Evolutionary conservation across 176 grass and related monocot species (phyloP).

Genomic region (Pharus latifolius): DNA sequence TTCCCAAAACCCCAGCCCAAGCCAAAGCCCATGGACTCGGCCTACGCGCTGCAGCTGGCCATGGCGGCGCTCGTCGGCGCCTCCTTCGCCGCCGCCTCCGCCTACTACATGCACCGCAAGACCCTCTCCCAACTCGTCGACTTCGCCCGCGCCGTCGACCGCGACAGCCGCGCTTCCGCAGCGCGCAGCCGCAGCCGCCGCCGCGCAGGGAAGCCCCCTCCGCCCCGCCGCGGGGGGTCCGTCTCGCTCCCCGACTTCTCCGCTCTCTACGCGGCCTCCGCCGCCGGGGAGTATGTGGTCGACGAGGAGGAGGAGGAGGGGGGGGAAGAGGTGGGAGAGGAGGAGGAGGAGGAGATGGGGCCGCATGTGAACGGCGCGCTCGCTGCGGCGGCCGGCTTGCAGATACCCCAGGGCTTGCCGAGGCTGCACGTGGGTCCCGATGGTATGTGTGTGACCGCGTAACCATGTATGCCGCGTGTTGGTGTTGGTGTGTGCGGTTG

Average conservation of each 20-base stretch:
- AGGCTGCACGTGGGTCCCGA: conserved; percentile 59
- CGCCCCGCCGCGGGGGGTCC: conserved; percentile 4
- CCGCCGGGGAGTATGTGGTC: not conserved
- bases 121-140: conserved; percentile 57
- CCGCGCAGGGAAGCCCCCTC: conserved; percentile 11
- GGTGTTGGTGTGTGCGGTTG: conserved; percentile 1
- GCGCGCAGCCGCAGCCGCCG: not conserved
- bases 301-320: conserved; percentile 29
- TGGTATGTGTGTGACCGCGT: conserved; percentile 49
- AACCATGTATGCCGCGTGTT: not conserved
- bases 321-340: conserved; percentile 27
- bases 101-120: conserved; percentile 86
- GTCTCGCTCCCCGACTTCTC: conserved; percentile 58
- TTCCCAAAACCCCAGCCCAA: conserved; percentile 27
- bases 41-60: conserved; percentile 74
- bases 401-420: conserved; percentile 48
- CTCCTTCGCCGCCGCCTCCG: conserved; percentile 48
- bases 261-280: not conserved
- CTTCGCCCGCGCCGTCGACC: conserved; percentile 15
- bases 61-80: conserved; percentile 75
- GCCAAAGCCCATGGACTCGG: conserved; percentile 39
- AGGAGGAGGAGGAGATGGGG: conserved; percentile 8
- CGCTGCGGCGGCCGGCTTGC: conserved; percentile 4
- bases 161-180: not conserved
- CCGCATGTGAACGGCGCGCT: conserved; percentile 19